Conservation (phyloP, 1,284 basidiomycete species). For the Cutaneotrichosporon sp. region DNA sequence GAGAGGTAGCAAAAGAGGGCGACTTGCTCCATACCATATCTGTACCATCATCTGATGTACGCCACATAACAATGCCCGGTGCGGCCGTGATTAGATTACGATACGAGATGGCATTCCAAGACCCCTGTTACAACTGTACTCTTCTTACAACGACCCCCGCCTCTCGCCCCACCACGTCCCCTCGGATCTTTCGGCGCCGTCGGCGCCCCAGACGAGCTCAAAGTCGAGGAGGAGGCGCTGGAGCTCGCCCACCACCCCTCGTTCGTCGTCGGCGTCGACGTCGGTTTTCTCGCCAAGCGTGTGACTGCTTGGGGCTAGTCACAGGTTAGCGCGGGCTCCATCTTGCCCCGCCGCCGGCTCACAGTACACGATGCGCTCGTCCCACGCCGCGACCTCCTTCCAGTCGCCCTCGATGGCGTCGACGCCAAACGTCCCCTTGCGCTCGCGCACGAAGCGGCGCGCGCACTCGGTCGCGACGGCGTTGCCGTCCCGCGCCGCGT, state of each 20-base stretch:
- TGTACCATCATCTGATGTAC: too few species aligned
- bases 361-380: slow-evolving; percentile 18
- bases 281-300: background rate
- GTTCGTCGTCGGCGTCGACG: background rate
- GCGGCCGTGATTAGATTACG: too few species aligned
- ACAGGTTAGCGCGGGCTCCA: background rate
- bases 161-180: background rate
- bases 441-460: slow-evolving; percentile 16
- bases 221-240: background rate
- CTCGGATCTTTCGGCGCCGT: background rate
- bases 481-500: slow-evolving; percentile 21
- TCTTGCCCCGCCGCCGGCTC: background rate
- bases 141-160: background rate
- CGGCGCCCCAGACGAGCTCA: background rate
- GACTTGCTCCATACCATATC: background rate
- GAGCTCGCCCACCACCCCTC: background rate
- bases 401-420: slow-evolving; percentile 1
- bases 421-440: slow-evolving; percentile 3
- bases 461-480: slow-evolving; percentile 17
- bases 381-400: slow-evolving; percentile 15
- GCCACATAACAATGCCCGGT: too few species aligned
- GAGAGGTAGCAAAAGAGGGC: background rate
- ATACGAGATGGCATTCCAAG: too few species aligned
- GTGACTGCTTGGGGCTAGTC: background rate
- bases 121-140: too few species aligned